Percentiles rank a stretch among this genome's conserved stretches.
Evolutionary conservation across 352 stramenopile species (phyloP).

Genomic region (Pythium oligandrum): DNA sequence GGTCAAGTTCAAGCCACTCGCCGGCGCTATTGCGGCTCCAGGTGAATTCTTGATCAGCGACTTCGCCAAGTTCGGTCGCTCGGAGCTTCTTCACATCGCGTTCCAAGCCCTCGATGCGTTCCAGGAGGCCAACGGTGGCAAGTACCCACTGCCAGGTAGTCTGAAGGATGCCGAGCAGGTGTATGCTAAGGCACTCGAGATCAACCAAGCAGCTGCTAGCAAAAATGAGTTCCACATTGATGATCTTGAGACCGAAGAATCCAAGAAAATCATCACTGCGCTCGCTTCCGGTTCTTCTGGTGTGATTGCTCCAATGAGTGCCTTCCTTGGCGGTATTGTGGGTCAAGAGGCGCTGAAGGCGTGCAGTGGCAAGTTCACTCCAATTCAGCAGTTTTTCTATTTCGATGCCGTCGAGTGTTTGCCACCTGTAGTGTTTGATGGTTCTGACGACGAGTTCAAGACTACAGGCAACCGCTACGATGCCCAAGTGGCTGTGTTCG

Average conservation of each 20-base stretch:
- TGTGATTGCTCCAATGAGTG: slow-evolving; percentile 95
- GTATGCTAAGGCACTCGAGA: slow-evolving; percentile 58
- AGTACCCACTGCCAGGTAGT: slow-evolving; percentile 87
- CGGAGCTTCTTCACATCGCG: slow-evolving; percentile 86
- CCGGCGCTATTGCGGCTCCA: slow-evolving; percentile 79
- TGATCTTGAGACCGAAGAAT: slow-evolving; percentile 53
- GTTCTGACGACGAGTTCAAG: slow-evolving; percentile 47
- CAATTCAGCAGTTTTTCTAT: slow-evolving; percentile 99
- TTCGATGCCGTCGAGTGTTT: slow-evolving; percentile 97
- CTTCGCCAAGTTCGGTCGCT: slow-evolving; percentile 96
- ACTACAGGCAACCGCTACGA: slow-evolving; percentile 88
- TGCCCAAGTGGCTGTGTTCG: slow-evolving; percentile 90
- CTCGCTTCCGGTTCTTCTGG: slow-evolving; percentile 87
- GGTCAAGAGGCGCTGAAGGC: slow-evolving; percentile 98
- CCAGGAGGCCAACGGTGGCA: slow-evolving; percentile 56
- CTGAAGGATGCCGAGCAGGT: slow-evolving; percentile 84
- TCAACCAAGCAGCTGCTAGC: slow-evolving; percentile 69
- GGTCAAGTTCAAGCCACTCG: slow-evolving; percentile 91
- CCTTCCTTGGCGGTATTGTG: slow-evolving; percentile 96
- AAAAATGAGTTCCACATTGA: slow-evolving; percentile 65
- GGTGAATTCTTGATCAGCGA: slow-evolving; percentile 97
- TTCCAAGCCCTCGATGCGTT: slow-evolving; percentile 89
- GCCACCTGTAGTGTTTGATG: slow-evolving; percentile 73
- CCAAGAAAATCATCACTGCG: slow-evolving; percentile 65
- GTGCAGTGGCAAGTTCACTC: slow-evolving; percentile 98